phyloP scores from a whole-genome alignment of 176 grass and related monocot genomes.

The Bromus sterilis region DNA sequence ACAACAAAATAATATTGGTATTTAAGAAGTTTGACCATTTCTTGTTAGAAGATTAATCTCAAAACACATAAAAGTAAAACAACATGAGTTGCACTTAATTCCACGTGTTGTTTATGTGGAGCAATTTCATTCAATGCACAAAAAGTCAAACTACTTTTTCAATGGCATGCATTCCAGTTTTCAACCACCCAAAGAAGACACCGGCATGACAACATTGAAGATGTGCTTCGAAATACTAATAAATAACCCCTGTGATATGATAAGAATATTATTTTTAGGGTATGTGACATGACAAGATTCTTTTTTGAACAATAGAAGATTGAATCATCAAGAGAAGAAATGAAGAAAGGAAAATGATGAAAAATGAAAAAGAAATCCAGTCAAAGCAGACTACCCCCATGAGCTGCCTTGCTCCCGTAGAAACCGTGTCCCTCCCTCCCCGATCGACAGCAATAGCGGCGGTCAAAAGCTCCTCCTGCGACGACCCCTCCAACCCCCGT shows the following conservation, averaged over 20 bases:
- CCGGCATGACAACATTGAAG: conserved; percentile 4
- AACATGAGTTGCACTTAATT: not conserved
- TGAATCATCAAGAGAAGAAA: not conserved
- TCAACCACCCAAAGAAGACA: not conserved
- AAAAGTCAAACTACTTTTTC: not conserved
- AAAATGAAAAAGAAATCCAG: conserved; percentile 23
- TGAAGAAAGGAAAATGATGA: not conserved
- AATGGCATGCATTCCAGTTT: not conserved
- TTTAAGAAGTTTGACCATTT: not conserved
- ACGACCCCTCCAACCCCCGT: not conserved
- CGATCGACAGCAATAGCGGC: conserved; percentile 41
- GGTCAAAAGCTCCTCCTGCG: conserved; percentile 49
- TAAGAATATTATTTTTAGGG: no score
- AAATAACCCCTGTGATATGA: conserved; percentile 1
- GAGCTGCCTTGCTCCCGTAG: conserved; percentile 11
- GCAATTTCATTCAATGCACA: not conserved
- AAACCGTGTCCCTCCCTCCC: conserved; percentile 51
- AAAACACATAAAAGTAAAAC: no score
- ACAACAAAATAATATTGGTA: no score
- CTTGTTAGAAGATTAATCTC: no score
- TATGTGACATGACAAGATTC: no score
- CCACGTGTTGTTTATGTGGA: not conserved
- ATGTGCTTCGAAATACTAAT: not conserved
- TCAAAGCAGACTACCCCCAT: conserved; percentile 33
- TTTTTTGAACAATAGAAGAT: no score